Percentiles rank a stretch among this genome's conserved stretches.
Evolutionary conservation across 306 rosid species (phyloP).

Genomic region (Argentina anserina): DNA sequence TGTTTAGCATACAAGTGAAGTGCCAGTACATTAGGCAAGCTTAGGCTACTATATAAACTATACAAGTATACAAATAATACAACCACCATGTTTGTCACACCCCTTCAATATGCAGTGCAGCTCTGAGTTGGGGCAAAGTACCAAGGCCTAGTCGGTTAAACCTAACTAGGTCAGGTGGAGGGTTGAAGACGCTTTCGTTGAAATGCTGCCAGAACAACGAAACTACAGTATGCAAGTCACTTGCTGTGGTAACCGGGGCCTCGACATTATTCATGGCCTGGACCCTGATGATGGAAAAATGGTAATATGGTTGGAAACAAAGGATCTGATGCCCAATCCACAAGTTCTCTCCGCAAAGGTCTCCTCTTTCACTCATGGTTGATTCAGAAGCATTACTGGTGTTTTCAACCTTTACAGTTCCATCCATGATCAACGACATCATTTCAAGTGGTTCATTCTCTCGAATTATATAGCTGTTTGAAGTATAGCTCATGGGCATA

Average conservation of each 20-base stretch:
- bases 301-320: background rate
- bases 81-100: background rate
- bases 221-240: background rate
- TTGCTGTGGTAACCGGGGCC: background rate
- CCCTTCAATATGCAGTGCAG: background rate
- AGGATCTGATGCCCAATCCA: background rate
- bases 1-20: too few relatives aligned
- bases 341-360: background rate
- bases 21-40: too few relatives aligned
- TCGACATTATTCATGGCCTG: background rate
- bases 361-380: background rate
- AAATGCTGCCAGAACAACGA: background rate
- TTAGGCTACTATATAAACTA: background rate
- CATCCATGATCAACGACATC: background rate
- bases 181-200: background rate
- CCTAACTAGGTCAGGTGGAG: background rate
- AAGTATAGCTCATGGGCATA: background rate
- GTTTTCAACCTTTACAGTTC: background rate
- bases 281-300: background rate
- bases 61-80: too few relatives aligned
- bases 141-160: background rate
- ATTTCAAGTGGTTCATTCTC: background rate
- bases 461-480: conserved; percentile 5
- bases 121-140: background rate
- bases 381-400: background rate